These are phyloP conservation scores for Paramecium sonneborni DNA, from an alignment of 73 alveolate species.

Conservation along the genomic window DNA sequence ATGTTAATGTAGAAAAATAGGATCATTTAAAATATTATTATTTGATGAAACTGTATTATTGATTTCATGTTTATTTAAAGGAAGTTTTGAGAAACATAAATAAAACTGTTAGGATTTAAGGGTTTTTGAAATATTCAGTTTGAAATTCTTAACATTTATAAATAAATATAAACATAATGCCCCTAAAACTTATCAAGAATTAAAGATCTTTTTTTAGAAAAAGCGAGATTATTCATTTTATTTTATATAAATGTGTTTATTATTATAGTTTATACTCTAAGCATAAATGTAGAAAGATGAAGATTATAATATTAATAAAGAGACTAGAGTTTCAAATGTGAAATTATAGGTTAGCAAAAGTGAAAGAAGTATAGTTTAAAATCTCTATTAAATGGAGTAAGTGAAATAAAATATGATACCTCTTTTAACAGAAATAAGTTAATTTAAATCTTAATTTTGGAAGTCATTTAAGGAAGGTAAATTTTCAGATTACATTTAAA, in stretches of 20 bases:
- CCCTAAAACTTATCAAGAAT: constrained; percentile 29
- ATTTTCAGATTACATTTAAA: not conserved
- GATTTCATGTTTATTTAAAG: constrained; percentile 1
- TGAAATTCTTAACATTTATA: not conserved
- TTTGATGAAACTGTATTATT: not conserved
- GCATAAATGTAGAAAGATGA: constrained; percentile 26
- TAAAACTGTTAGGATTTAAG: not conserved
- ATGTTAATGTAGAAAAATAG: not conserved
- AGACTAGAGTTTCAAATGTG: constrained; percentile 18
- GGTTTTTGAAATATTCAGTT: not conserved
- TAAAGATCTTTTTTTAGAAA: constrained; percentile 15
- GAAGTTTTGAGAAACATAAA: not conserved
- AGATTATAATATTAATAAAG: constrained; percentile 30
- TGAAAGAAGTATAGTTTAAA: constrained; percentile 35
- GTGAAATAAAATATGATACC: constrained; percentile 32
- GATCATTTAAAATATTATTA: not conserved
- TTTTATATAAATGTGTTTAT: constrained; percentile 20
- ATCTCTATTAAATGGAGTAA: not conserved
- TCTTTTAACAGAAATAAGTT: not conserved
- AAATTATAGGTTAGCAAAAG: not conserved
- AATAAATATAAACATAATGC: constrained; percentile 11
- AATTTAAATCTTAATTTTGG: constrained; percentile 38
- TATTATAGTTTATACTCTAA: not conserved
- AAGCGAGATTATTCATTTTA: not conserved
- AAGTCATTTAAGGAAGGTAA: not conserved